Conservation (phyloP, 179 eudicot genomes). For the Silene coronaria region DNA sequence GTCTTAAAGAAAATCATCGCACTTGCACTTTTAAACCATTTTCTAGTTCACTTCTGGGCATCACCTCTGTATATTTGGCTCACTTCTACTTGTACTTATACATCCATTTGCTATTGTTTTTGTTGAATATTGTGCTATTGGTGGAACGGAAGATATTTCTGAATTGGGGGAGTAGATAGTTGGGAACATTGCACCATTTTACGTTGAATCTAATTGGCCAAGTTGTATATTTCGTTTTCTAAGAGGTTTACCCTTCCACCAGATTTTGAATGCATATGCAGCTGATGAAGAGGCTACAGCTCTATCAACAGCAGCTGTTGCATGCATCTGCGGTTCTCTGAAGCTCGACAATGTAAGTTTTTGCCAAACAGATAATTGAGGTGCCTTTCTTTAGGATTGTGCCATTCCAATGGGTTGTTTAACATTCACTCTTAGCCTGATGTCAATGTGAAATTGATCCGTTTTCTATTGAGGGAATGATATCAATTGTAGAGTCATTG, state of each 20-base stretch:
- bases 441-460: background rate
- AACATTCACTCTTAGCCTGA: background rate
- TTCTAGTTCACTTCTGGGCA: no score
- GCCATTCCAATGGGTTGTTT: background rate
- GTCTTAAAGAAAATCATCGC: no score
- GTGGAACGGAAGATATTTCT: no score
- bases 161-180: background rate
- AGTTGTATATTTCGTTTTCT: background rate
- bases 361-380: constrained; percentile 1
- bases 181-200: background rate
- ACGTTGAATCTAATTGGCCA: background rate
- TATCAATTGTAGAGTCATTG: background rate
- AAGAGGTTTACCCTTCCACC: constrained; percentile 8
- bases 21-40: no score
- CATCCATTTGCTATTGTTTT: no score
- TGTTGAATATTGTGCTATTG: no score
- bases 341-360: constrained; percentile 81
- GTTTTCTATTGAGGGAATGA: background rate
- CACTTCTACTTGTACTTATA: no score
- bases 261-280: constrained; percentile 62
- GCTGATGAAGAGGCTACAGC: constrained; percentile 91
- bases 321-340: constrained; percentile 82
- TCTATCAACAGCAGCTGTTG: constrained; percentile 72
- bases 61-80: no score
- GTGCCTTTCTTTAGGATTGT: background rate